Conservation (phyloP, 208 protist species). For the Acanthamoeba quina region DNA sequence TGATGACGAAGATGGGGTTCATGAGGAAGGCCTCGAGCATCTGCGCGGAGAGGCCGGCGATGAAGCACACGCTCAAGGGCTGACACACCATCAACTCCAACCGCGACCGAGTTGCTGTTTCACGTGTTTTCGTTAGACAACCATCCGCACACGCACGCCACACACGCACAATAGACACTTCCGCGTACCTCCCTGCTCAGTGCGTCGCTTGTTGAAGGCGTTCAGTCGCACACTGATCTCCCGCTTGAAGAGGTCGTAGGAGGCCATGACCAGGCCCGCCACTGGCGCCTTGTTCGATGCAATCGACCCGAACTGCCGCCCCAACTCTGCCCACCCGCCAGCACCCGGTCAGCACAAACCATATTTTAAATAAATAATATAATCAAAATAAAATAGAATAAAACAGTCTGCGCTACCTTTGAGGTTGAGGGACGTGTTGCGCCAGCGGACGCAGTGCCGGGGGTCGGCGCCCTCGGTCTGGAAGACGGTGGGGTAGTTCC, state of each 20-base stretch:
- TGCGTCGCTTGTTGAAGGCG: constrained; percentile 28
- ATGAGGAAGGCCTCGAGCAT: constrained; percentile 43
- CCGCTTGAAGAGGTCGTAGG: constrained; percentile 59
- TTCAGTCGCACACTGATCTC: constrained; percentile 9
- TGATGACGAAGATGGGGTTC: constrained; percentile 37
- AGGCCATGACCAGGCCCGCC: constrained; percentile 42
- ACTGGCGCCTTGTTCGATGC: constrained; percentile 30
- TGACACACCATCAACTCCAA: background rate
- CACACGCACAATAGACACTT: background rate
- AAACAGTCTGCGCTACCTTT: background rate
- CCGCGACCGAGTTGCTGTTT: background rate
- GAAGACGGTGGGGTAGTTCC: constrained; percentile 44
- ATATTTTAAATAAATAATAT: background rate
- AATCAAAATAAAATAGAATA: background rate
- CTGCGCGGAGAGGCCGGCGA: constrained; percentile 11
- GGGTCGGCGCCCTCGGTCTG: constrained; percentile 21
- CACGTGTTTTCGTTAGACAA: background rate
- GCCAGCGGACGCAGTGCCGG: background rate
- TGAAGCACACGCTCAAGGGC: constrained; percentile 28
- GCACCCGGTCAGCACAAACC: background rate
- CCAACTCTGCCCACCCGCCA: background rate
- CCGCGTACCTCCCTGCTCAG: background rate
- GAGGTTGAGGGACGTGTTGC: background rate
- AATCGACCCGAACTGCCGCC: constrained; percentile 10
- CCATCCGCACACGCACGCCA: background rate